Percentiles rank a stretch among this genome's conserved stretches.
phyloP scores from a whole-genome alignment of 495 filamentous ascomycete genomes.

The Hapsidospora chrysogenum region DNA sequence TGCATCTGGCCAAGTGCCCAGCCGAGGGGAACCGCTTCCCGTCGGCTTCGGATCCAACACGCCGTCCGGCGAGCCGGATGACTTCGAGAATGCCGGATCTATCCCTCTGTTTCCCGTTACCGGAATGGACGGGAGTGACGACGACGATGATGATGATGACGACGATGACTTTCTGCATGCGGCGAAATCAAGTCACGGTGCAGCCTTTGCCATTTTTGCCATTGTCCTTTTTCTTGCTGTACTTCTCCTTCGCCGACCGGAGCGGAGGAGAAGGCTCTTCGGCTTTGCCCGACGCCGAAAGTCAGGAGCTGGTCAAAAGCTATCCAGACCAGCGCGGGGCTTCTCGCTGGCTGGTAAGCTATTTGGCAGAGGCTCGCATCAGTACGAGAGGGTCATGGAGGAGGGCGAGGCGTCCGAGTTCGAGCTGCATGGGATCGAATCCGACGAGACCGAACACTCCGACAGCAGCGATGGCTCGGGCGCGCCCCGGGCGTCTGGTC shows the following conservation, averaged over 20 bases:
- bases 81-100: conserved; percentile 77
- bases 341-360: conserved; percentile 43
- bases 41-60: conserved; percentile 87
- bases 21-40: conserved; percentile 40
- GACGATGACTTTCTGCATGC: conserved; percentile 46
- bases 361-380: conserved; percentile 27
- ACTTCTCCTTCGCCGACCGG: conserved; percentile 40
- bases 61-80: conserved; percentile 36
- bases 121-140: conserved; percentile 32
- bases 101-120: conserved; percentile 26
- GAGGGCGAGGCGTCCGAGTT: conserved; percentile 52
- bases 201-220: conserved; percentile 24
- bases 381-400: conserved; percentile 78
- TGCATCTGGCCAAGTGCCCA: conserved; percentile 71
- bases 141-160: conserved; percentile 39
- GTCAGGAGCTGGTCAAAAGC: conserved; percentile 14
- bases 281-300: conserved; percentile 38
- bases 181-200: conserved; percentile 36
- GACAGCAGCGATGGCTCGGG: conserved; percentile 35
- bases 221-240: conserved; percentile 47
- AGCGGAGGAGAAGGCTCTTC: conserved; percentile 50
- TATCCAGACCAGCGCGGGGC: conserved; percentile 28
- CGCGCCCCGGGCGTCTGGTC: conserved; percentile 38
- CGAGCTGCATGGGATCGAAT: conserved; percentile 51
- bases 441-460: conserved; percentile 37